Base-by-base conservation (phyloP, 768 basidiomycete species). In the Cytidiella melzeri region DNA sequence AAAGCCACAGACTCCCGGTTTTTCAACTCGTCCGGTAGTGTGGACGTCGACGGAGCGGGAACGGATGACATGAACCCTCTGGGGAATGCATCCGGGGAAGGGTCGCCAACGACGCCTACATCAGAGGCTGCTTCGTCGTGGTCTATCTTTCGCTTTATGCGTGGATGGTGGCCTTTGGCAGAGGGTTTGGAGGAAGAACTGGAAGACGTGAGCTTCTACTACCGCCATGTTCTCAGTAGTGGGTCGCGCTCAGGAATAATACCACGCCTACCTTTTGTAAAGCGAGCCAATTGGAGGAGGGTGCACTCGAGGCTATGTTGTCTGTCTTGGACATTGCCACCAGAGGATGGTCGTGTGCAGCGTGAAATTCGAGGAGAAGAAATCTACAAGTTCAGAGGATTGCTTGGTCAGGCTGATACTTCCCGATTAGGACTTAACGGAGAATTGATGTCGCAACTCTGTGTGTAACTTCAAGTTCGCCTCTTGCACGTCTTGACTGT, bases 1-100 rank as follows among this genome's bases (percentile, higher is more conserved):
- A 55, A 53, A 12, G 66, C 55, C 15, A 76, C 36, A 13, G 77
- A 76, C 60, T 81, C 78, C 25, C 75, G 75, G 45, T 73, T 76
- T 58, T 72, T 71, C 4, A 59, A 36, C 43, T 68, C 69, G 25
- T 56, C 47, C 51, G 42, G 55, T 46, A 48, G 60, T n/a, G 48
- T 40, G 18, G 55, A 54, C 1, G 55, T 48, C 0, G 41, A 27
- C 9, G 40, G 37, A 3, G 26, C 45, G 11, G 43, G 23, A 23
- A 41, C 38, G 12, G 43, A 40, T 38, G 38, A 43, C 6, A 27
- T 28, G 37, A 34, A 18, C 18, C 47, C 56, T 19, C 30, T 45
- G 34, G 55, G 41, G 4, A 53, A 53, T 1, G 42, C 10, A 54
- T 61, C 45, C 65, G 68, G 21, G 7, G 23, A 24, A 12, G 18